These are phyloP conservation scores for Vigna radiata DNA, from an alignment of 306 rosid genomes.

Conservation along the genomic window DNA sequence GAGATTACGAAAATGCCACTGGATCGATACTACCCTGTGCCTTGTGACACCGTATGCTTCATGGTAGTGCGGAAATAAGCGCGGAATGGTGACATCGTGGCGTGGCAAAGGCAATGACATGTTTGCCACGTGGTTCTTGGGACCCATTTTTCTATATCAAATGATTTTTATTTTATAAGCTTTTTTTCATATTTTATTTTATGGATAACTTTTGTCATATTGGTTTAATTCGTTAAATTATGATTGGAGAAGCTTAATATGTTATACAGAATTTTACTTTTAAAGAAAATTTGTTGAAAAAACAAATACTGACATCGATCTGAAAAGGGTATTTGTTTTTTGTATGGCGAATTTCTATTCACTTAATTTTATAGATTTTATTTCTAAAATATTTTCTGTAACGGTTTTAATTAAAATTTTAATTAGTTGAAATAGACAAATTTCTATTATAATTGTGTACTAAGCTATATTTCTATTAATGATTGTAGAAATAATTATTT, in stretches of 20 bases:
- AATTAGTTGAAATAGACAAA: not conserved
- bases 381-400: not conserved
- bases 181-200: not conserved
- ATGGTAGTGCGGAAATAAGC: not conserved
- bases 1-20: slow-evolving; percentile 71
- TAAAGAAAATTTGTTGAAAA: not conserved
- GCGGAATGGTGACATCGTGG: slow-evolving; percentile 27
- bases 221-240: not conserved
- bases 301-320: not conserved
- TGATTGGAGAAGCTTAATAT: not conserved
- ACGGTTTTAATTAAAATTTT: not conserved
- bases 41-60: not conserved
- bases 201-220: not conserved
- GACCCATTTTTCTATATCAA: not conserved
- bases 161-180: not conserved
- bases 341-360: not conserved
- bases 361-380: not conserved
- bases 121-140: slow-evolving; percentile 28
- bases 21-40: not conserved
- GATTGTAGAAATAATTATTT: too few species aligned
- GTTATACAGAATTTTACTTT: not conserved
- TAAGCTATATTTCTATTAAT: too few species aligned
- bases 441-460: too few species aligned
- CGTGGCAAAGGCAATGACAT: slow-evolving; percentile 21
- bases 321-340: not conserved